Conservation (phyloP, 495 filamentous ascomycete species). For the Trichocladium uniseriatum region DNA sequence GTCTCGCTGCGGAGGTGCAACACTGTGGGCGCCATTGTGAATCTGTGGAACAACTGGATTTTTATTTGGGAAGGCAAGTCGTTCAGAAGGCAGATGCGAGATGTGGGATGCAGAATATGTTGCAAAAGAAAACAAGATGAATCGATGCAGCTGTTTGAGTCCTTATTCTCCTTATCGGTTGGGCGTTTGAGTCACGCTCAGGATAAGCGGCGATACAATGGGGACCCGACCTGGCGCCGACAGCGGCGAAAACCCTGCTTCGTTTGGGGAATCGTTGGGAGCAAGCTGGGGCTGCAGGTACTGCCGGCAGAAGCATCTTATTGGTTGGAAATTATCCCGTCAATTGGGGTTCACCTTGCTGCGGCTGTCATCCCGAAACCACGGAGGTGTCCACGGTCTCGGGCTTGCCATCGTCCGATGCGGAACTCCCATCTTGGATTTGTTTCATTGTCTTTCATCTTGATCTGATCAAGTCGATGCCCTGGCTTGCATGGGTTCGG, state of each 20-base stretch:
- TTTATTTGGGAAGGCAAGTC: not conserved
- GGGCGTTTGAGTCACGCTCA: constrained; percentile 13
- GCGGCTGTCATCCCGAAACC: too few species aligned
- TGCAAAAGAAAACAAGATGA: not conserved
- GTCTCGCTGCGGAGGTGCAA: constrained; percentile 40
- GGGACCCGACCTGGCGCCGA: constrained; percentile 7
- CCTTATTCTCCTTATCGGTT: not conserved
- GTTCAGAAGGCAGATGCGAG: not conserved
- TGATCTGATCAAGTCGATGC: too few species aligned
- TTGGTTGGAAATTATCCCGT: not conserved
- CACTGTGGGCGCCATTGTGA: constrained; percentile 32
- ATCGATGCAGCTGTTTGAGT: not conserved
- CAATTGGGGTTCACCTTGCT: not conserved
- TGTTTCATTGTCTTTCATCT: too few species aligned
- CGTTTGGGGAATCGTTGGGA: constrained; percentile 2
- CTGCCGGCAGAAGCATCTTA: not conserved
- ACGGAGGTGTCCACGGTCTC: too few species aligned
- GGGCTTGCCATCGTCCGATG: too few species aligned
- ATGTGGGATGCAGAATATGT: not conserved
- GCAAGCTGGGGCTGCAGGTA: not conserved
- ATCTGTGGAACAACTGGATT: not conserved
- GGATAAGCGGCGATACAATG: not conserved
- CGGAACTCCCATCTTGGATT: too few species aligned
- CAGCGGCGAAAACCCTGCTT: constrained; percentile 16
- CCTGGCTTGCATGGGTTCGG: too few species aligned